Evolutionary conservation across 176 grass and related monocot genomes (phyloP).

Genomic region (Oryza longistaminata): DNA sequence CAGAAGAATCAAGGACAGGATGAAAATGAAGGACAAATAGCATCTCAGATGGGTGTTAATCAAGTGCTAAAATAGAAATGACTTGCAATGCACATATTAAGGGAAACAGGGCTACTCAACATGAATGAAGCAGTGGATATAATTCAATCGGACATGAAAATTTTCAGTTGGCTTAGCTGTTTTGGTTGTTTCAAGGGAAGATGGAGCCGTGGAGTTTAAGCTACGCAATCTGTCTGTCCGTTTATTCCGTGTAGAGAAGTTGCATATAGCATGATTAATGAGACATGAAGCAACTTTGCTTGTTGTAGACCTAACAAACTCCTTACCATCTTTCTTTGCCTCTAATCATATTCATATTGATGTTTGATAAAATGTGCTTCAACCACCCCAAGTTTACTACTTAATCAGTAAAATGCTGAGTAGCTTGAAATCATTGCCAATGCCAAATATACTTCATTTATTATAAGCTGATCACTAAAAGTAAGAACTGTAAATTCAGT

Average conservation of each 20-base stretch:
- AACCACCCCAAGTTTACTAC: slow-evolving; percentile 39
- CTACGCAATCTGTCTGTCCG: slow-evolving; percentile 39
- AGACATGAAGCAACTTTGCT: slow-evolving; percentile 67
- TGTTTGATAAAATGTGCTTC: slow-evolving; percentile 48
- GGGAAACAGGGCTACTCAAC: slow-evolving; percentile 23
- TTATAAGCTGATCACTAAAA: slow-evolving; percentile 5
- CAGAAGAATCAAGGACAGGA: slow-evolving; percentile 28
- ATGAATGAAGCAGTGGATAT: slow-evolving; percentile 31
- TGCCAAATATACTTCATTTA: slow-evolving; percentile 12
- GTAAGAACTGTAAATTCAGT: slow-evolving; percentile 18
- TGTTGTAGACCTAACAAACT: slow-evolving; percentile 68
- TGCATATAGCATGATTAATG: slow-evolving; percentile 46
- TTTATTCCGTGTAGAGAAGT: slow-evolving; percentile 55
- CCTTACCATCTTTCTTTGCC: slow-evolving; percentile 47
- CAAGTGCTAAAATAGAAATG: slow-evolving; percentile 30
- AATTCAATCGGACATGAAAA: slow-evolving; percentile 35
- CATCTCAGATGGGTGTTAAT: slow-evolving; percentile 1
- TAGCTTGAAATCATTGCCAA: slow-evolving; percentile 21
- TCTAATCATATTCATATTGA: slow-evolving; percentile 41
- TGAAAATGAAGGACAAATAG: slow-evolving; percentile 25
- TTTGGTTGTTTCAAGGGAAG: slow-evolving; percentile 48
- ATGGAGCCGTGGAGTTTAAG: slow-evolving; percentile 47
- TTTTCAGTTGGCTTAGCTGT: slow-evolving; percentile 44
- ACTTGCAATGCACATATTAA: slow-evolving; percentile 34
- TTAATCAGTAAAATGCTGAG: slow-evolving; percentile 43